Evolutionary conservation across 257 asterid species (phyloP).

Genomic region (Hygrophila difformis): DNA sequence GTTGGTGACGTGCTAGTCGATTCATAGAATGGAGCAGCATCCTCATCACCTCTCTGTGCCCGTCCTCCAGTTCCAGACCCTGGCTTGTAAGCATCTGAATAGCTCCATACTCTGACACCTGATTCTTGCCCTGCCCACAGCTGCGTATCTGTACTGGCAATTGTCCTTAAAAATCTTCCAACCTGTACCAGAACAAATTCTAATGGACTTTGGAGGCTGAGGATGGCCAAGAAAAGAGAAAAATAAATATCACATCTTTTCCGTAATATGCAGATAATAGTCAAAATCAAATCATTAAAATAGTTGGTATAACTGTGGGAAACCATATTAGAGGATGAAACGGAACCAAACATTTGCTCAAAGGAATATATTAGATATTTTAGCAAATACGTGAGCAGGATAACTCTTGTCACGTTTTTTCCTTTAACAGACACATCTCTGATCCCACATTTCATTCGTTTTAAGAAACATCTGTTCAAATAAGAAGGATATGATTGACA

Average conservation of each 20-base stretch:
- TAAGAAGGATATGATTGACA: not conserved
- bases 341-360: no score
- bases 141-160: conserved; percentile 67
- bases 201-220: conserved; percentile 1
- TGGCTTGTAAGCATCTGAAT: conserved; percentile 59
- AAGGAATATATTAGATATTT: no score
- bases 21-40: conserved; percentile 83
- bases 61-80: conserved; percentile 62
- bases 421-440: no score
- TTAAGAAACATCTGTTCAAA: not conserved
- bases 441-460: not conserved
- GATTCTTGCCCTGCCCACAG: conserved; percentile 95
- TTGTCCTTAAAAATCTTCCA: conserved; percentile 72
- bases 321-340: no score
- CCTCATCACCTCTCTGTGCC: conserved; percentile 86
- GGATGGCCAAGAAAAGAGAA: no score
- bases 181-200: conserved; percentile 33
- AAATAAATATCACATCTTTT: no score
- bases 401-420: no score
- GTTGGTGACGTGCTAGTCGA: conserved; percentile 60
- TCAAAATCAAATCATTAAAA: not conserved
- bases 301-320: not conserved
- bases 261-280: no score
- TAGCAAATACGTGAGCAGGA: no score
- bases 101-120: conserved; percentile 86